phyloP scores from a whole-genome alignment of 306 rosid genomes.

The Sindora glabra region DNA sequence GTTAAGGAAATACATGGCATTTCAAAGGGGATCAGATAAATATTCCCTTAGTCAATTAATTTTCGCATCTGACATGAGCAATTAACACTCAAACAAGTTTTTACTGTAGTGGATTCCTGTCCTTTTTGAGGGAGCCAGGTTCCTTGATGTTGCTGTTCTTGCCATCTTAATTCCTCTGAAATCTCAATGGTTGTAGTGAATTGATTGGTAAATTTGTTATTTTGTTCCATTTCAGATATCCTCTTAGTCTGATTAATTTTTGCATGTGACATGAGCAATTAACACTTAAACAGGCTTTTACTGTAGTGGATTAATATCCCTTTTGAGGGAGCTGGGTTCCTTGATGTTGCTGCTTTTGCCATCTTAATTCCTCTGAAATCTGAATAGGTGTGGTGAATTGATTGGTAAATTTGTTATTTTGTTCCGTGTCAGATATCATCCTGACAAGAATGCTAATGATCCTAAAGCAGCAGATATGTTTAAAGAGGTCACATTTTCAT shows the following conservation, averaged over 20 bases:
- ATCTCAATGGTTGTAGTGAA: background rate
- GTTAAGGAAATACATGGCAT: no score
- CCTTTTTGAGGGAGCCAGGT: background rate
- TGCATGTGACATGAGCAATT: background rate
- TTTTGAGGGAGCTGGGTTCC: constrained; percentile 1
- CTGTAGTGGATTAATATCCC: background rate
- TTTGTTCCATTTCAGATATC: constrained; percentile 21
- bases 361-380: background rate
- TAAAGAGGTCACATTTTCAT: constrained; percentile 92
- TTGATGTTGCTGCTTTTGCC: constrained; percentile 19
- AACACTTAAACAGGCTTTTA: background rate
- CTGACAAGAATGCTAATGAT: constrained; percentile 97
- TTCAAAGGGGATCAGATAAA: background rate
- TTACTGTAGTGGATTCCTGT: background rate
- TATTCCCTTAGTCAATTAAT: background rate
- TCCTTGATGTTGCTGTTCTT: constrained; percentile 17
- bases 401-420: constrained; percentile 3
- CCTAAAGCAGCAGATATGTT: constrained; percentile 96
- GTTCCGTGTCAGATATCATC: constrained; percentile 74
- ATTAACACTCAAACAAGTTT: background rate
- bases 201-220: constrained; percentile 6
- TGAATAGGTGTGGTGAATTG: background rate
- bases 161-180: constrained; percentile 4
- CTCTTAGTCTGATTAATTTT: background rate
- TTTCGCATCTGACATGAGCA: constrained; percentile 7